These are phyloP conservation scores for Termitomyces sp. DNA, from an alignment of 768 basidiomycete genomes.

Conservation along the genomic window DNA sequence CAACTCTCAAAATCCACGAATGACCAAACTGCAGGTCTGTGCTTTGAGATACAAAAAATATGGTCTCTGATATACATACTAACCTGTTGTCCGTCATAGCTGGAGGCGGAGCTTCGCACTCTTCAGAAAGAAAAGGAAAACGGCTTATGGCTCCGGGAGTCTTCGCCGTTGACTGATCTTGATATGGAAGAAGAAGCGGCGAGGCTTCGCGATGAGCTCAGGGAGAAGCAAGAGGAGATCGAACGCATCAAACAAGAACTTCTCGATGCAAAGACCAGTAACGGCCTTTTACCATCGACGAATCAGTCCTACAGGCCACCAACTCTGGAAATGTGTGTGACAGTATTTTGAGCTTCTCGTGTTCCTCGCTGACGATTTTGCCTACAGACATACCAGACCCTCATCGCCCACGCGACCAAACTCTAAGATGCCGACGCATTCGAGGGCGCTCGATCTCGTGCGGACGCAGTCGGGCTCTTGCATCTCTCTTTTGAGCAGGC, in stretches of 20 bases:
- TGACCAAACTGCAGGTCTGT: slow-evolving; percentile 44
- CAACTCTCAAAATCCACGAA: slow-evolving; percentile 20
- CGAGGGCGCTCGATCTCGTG: slow-evolving; percentile 16
- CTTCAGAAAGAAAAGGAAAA: slow-evolving; percentile 24
- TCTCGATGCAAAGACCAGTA: slow-evolving; percentile 9
- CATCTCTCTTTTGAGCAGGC: slow-evolving; percentile 46
- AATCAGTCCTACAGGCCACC: background rate
- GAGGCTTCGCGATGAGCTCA: slow-evolving; percentile 27
- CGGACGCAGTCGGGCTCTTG: slow-evolving; percentile 48
- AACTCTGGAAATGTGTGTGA: slow-evolving; percentile 11
- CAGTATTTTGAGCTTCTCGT: background rate
- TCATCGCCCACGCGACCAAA: slow-evolving; percentile 10
- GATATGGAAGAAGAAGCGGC: slow-evolving; percentile 27
- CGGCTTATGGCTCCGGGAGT: slow-evolving; percentile 20
- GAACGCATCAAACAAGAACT: slow-evolving; percentile 26
- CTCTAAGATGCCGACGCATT: slow-evolving; percentile 3
- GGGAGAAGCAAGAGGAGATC: slow-evolving; percentile 27
- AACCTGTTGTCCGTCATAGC: slow-evolving; percentile 17
- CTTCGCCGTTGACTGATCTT: slow-evolving; percentile 33
- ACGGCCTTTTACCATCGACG: background rate
- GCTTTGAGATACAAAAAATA: background rate
- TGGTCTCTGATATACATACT: background rate
- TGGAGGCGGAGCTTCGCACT: slow-evolving; percentile 27
- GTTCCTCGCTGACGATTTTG: background rate
- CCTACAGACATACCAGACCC: slow-evolving; percentile 4